Evolutionary conservation across 2,329 filamentous ascomycete species (phyloP).

Genomic region (Drechslerella dactyloides): DNA sequence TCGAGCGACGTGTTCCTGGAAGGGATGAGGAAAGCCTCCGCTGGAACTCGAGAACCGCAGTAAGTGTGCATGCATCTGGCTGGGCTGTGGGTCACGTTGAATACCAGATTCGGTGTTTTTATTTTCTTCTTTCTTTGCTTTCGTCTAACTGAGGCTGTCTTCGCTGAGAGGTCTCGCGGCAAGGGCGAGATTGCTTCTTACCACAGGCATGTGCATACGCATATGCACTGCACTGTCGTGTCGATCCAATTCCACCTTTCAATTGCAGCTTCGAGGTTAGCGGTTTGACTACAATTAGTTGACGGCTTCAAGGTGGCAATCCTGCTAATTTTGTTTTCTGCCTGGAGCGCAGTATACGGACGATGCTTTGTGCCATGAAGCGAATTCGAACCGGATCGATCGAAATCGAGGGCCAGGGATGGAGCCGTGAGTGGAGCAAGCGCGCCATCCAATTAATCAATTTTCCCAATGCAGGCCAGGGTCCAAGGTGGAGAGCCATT

Average conservation of each 20-base stretch:
- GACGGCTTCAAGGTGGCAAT: constrained; percentile 1
- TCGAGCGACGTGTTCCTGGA: constrained; percentile 19
- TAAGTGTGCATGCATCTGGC: constrained; percentile 5
- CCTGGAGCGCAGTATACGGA: neutral
- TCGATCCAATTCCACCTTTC: constrained; percentile 10
- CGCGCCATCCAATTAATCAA: constrained; percentile 5
- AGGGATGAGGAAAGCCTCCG: constrained; percentile 16
- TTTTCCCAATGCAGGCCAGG: constrained; percentile 4
- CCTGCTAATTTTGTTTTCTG: constrained; percentile 31
- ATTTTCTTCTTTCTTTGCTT: constrained; percentile 2
- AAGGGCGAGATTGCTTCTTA: constrained; percentile 30
- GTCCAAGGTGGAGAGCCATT: constrained; percentile 12
- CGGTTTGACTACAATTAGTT: constrained; percentile 7
- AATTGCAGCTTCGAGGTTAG: constrained; percentile 13
- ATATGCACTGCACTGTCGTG: constrained; percentile 7
- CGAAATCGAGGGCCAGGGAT: neutral
- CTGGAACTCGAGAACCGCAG: constrained; percentile 1
- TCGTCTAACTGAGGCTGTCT: constrained; percentile 3
- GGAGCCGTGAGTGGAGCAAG: neutral
- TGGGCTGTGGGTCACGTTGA: constrained; percentile 14
- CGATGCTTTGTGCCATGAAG: neutral
- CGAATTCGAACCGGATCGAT: constrained; percentile 4
- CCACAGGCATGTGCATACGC: constrained; percentile 29
- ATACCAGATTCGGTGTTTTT: constrained; percentile 14
- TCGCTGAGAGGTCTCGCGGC: neutral